These are phyloP conservation scores for Setomelanomma holmii DNA, from an alignment of 2,329 filamentous ascomycete genomes.

Conservation along the genomic window DNA sequence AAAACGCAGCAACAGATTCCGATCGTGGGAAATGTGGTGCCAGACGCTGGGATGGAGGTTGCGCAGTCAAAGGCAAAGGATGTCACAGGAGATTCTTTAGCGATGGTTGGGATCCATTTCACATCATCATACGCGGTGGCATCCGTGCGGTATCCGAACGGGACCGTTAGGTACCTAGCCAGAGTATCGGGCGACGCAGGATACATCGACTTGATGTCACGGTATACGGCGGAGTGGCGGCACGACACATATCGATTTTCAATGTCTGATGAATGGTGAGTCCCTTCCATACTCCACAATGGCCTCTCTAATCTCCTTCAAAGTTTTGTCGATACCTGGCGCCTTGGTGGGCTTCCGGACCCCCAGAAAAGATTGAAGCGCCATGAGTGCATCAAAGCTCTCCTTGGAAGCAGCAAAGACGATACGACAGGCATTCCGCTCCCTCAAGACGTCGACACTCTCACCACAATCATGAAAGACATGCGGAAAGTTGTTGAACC, in stretches of 20 bases:
- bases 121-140: conserved; percentile 35
- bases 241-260: background rate
- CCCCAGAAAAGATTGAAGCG: background rate
- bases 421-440: conserved; percentile 16
- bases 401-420: background rate
- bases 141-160: conserved; percentile 31
- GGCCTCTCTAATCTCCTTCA: no score
- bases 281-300: no score
- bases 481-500: conserved; percentile 22
- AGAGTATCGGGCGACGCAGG: conserved; percentile 28
- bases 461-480: conserved; percentile 23
- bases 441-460: conserved; percentile 20
- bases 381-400: background rate
- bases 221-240: conserved; percentile 10
- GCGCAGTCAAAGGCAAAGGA: background rate
- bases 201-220: conserved; percentile 31
- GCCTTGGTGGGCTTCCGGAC: conserved; percentile 10
- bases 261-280: background rate
- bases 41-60: background rate
- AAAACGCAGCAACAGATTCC: conserved; percentile 12
- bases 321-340: background rate
- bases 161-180: conserved; percentile 28
- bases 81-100: background rate
- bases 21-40: background rate
- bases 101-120: conserved; percentile 36